phyloP scores from a whole-genome alignment of 306 rosid genomes.

The Acmispon strigosus region DNA sequence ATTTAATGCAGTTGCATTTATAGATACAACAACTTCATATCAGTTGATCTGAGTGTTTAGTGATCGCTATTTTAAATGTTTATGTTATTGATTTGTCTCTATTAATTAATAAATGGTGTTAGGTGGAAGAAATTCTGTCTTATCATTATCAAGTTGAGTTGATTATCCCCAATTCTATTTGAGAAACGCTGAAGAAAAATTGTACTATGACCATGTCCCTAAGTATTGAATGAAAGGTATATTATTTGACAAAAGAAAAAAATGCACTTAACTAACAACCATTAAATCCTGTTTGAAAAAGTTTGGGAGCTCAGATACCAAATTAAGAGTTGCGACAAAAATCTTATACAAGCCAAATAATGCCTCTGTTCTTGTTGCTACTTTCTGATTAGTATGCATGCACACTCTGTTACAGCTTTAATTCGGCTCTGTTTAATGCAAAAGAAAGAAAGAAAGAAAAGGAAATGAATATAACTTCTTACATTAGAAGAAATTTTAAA shows the following conservation, averaged over 20 bases:
- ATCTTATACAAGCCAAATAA: background rate
- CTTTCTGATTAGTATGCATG: background rate
- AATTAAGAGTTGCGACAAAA: background rate
- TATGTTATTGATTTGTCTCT: background rate
- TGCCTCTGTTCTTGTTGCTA: no score
- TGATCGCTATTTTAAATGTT: no score
- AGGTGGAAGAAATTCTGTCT: constrained; percentile 21
- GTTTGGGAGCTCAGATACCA: background rate
- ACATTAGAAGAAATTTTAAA: background rate
- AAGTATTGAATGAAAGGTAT: background rate
- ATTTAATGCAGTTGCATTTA: no score
- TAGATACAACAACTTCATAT: no score
- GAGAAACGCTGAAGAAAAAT: background rate
- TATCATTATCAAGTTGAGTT: constrained; percentile 5
- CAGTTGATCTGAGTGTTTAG: no score
- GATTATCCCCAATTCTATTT: background rate
- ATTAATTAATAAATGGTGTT: constrained; percentile 4
- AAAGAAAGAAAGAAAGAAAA: background rate
- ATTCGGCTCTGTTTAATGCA: background rate
- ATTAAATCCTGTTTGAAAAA: background rate
- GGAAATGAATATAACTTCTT: background rate
- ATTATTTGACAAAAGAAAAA: background rate
- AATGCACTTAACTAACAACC: background rate
- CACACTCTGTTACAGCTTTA: background rate
- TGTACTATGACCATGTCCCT: background rate